Evolutionary conservation across 805 yeast genomes (phyloP), one percentile per base, ranked within the genome.

Genomic region (Teunomyces gatunensis): DNA sequence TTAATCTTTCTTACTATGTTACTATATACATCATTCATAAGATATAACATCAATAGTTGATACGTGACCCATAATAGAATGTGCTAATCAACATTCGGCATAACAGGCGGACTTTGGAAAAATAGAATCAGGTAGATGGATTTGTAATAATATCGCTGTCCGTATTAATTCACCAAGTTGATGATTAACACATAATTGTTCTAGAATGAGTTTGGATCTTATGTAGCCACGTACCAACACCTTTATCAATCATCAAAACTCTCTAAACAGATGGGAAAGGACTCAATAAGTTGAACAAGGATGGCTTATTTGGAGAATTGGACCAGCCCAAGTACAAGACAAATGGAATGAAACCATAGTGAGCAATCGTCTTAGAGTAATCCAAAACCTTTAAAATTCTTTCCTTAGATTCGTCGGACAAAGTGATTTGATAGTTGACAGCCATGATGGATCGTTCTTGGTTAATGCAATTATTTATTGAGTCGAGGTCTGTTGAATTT

Each of bases 331-430:
- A 75, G 77, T 94, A 94, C 64, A 94, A 76, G 55, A 94, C 85
- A 65, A 94, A 87, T 48, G 99, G 99, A 60, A 94, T 85, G 89
- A 96, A 94, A 41, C 98, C 97, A 71, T 90, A 94, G 72, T 95
- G 99, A 49, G 92, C 87, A 61, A 86, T 79, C 45, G 89, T 87
- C 65, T 89, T 88, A 54, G 96, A 83, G 59, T 89, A 77, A 58
- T 87, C 95, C 57, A 90, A 73, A 54, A 91, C 73, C 68, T 85
- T 89, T 66, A 84, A 73, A 68, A 94, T 80, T 74, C 98, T 89
- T 75, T 94, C 99, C 80, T 87, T 70, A 46, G 72, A 65, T 58
- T 73, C 77, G 60, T 71, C 77, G 29, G 77, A 73, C 59, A 72
- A 68, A 13, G 71, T 63, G 56, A 69, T 56, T 54, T 69, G 72